phyloP scores from a whole-genome alignment of 2,329 filamentous ascomycete species.

The Sporothrix phasma region DNA sequence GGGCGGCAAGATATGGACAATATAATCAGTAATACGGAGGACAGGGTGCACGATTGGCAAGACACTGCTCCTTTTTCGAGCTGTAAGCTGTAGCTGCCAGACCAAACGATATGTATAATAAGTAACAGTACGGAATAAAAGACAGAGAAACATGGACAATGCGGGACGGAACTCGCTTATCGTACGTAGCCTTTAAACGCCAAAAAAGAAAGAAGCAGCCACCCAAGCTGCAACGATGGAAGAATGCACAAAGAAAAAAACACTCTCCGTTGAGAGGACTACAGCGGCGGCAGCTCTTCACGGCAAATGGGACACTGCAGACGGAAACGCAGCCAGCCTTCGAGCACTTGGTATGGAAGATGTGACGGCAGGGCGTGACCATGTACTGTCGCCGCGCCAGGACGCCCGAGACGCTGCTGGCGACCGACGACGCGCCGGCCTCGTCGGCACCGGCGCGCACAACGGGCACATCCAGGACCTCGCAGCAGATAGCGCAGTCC shows the following conservation, averaged over 20 bases:
- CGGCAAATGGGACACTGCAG: conserved; percentile 93
- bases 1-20: not conserved
- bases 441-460: conserved; percentile 50
- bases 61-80: not conserved
- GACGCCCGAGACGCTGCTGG: conserved; percentile 52
- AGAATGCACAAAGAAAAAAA: not conserved
- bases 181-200: not conserved
- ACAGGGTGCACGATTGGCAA: not conserved
- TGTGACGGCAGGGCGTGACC: conserved; percentile 93
- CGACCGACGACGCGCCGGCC: conserved; percentile 16
- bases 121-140: not conserved
- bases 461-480: conserved; percentile 81
- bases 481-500: conserved; percentile 92
- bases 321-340: conserved; percentile 91
- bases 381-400: conserved; percentile 80
- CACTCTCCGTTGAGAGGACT: too few species aligned
- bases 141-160: not conserved
- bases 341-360: conserved; percentile 88
- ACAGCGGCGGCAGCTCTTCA: conserved; percentile 78
- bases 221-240: not conserved
- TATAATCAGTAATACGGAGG: too few species aligned
- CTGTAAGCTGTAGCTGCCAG: not conserved
- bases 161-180: too few species aligned
- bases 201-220: not conserved
- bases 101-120: not conserved